phyloP scores from a whole-genome alignment of 495 filamentous ascomycete species.

The Chaetomidium leptoderma region DNA sequence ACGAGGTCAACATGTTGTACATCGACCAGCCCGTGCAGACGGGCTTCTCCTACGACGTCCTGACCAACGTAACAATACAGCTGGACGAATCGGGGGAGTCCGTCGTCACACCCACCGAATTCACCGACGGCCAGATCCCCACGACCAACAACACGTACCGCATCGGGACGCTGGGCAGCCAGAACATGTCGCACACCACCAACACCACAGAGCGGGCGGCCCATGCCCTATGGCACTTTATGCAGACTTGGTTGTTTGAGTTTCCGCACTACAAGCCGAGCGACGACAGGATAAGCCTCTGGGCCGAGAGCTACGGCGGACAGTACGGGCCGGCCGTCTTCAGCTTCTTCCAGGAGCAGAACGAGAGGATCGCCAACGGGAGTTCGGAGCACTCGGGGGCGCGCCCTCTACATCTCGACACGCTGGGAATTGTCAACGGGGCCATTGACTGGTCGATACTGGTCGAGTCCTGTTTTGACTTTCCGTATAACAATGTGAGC shows the following conservation, averaged over 20 bases:
- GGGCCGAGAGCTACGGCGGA: slow-evolving; percentile 59
- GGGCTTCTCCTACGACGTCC: slow-evolving; percentile 50
- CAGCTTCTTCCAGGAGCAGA: slow-evolving; percentile 57
- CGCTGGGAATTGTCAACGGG: slow-evolving; percentile 63
- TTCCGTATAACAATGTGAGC: slow-evolving; percentile 1
- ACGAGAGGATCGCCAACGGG: slow-evolving; percentile 29
- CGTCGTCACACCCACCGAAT: slow-evolving; percentile 20
- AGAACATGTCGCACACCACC: slow-evolving; percentile 45
- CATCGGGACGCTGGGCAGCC: slow-evolving; percentile 55
- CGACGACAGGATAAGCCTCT: slow-evolving; percentile 48
- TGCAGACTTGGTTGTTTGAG: slow-evolving; percentile 54
- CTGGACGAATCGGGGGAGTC: slow-evolving; percentile 11
- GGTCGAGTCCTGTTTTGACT: background rate
- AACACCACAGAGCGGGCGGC: slow-evolving; percentile 62
- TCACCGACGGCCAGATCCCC: slow-evolving; percentile 23
- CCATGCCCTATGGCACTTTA: slow-evolving; percentile 60
- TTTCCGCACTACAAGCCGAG: slow-evolving; percentile 57
- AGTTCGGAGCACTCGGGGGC: slow-evolving; percentile 31
- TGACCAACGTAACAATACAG: slow-evolving; percentile 36
- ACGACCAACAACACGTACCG: slow-evolving; percentile 39
- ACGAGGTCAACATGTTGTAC: slow-evolving; percentile 66
- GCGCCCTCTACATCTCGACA: slow-evolving; percentile 49
- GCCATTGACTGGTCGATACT: slow-evolving; percentile 52
- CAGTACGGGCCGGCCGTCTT: slow-evolving; percentile 57
- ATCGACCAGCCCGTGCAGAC: slow-evolving; percentile 59